These are phyloP conservation scores for Calocera cornea DNA, from an alignment of 768 basidiomycete genomes.

Conservation along the genomic window DNA sequence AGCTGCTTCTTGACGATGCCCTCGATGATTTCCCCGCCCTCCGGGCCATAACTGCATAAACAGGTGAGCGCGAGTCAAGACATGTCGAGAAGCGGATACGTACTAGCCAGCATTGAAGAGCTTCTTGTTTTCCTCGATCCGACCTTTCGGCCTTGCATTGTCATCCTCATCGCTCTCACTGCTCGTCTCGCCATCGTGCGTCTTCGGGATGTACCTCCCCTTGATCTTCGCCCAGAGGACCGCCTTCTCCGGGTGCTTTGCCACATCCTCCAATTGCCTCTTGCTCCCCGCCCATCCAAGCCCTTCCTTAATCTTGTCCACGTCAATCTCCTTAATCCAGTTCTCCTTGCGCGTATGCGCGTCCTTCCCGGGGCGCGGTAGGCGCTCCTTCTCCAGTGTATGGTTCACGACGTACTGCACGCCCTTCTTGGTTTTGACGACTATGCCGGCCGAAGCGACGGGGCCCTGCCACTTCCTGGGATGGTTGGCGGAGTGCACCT, in stretches of 20 bases:
- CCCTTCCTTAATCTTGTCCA: background rate
- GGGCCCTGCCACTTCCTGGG: background rate
- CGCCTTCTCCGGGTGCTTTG: background rate
- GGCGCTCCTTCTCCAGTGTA: background rate
- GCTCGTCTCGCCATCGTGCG: too few species aligned
- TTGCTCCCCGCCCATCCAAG: background rate
- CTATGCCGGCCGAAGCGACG: background rate
- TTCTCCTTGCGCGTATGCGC: background rate
- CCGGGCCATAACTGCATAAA: background rate
- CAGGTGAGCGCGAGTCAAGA: background rate
- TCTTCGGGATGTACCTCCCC: too few species aligned
- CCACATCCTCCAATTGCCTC: background rate
- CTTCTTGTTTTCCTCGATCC: background rate
- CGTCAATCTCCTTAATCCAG: background rate
- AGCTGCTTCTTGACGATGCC: background rate
- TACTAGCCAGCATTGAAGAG: background rate
- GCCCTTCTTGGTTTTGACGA: background rate
- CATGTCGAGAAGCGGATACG: background rate
- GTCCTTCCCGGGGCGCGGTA: background rate
- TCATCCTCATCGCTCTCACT: too few species aligned
- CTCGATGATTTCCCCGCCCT: background rate
- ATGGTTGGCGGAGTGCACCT: background rate
- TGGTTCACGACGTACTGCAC: background rate
- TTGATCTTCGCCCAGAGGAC: background rate
- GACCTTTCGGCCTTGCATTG: too few species aligned